Base-by-base conservation (phyloP, 2,329 filamentous ascomycete species). In the Ophiostoma populinum region DNA sequence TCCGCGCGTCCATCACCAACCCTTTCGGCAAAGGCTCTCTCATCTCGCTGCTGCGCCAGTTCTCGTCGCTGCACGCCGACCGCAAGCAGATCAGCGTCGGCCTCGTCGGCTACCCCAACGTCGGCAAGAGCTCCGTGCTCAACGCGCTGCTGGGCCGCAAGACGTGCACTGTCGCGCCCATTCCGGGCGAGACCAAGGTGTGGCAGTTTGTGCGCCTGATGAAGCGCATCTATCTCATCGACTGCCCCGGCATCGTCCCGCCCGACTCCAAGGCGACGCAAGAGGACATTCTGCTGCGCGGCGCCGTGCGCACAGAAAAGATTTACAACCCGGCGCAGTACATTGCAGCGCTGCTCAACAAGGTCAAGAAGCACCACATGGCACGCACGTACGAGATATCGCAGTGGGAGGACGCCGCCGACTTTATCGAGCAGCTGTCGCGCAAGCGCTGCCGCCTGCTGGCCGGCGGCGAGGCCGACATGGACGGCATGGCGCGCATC, bases 401-500 rank as follows among this genome's bases (percentile, higher is more conserved):
- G 48, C 77, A 77, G 10, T 92, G 80, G 63, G 69, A 68, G 6
- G 71, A 81, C 46, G 65, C 81, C 12, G 75, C 79, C 11, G 75
- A 87, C 41, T 92, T 98, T 48, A 62, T 98, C 1, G 87, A 93
- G 49, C 61, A 83, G 19, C 63, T 98, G 3, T 87, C 86, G 7
- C 67, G 86, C 38, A 95, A 94, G 55, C 75, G 75, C 39, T 90
- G 90, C 12, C 70, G 86, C 46, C 59, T 98, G 15, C 61, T 95
- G 12, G 35, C 31, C 52, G 87, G 82, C 39, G 90, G 87, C n/a
- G 90, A 95, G 53, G 80, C 87, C 4, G 90, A 98, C 54, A 60
- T 94, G 37, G 87, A 95, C 48, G 85, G 86, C 47, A 85, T 93
- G 32, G 90, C 90, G 2, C 93, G 93, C 57, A 93, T 93, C 74